These are phyloP conservation scores for Nepenthes gracilis DNA, from an alignment of 148 eudicot species.

Conservation along the genomic window DNA sequence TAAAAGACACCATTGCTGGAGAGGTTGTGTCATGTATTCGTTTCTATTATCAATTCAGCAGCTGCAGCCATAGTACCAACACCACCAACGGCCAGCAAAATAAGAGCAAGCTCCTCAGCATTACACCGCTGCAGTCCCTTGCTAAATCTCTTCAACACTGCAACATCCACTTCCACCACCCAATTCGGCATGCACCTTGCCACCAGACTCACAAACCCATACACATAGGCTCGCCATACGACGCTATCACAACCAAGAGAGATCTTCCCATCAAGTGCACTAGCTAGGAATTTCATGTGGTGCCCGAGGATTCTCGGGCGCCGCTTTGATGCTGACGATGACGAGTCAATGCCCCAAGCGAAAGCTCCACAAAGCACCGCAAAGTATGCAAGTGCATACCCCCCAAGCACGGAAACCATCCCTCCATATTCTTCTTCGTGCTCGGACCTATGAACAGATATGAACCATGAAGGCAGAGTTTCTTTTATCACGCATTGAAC, in stretches of 20 bases:
- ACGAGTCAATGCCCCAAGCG: slow-evolving; percentile 61
- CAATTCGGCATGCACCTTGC: slow-evolving; percentile 55
- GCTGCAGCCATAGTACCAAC: slow-evolving; percentile 59
- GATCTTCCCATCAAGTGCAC: slow-evolving; percentile 66
- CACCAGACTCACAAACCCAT: slow-evolving; percentile 52
- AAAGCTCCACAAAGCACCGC: slow-evolving; percentile 51
- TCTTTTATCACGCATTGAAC: slow-evolving; percentile 64
- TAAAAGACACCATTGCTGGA: too few relatives aligned
- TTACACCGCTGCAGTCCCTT: slow-evolving; percentile 50
- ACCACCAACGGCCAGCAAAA: slow-evolving; percentile 59
- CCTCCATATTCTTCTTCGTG: slow-evolving; percentile 24
- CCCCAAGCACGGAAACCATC: slow-evolving; percentile 40
- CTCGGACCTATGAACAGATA: slow-evolving; percentile 41
- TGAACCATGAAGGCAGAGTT: slow-evolving; percentile 85
- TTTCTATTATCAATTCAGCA: slow-evolving; percentile 48
- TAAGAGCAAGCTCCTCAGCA: slow-evolving; percentile 59
- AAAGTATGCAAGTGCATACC: slow-evolving; percentile 70
- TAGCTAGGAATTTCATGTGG: slow-evolving; percentile 62
- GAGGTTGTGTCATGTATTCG: slow-evolving; percentile 7
- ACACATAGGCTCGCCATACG: slow-evolving; percentile 65
- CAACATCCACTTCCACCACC: slow-evolving; percentile 51
- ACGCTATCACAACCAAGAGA: slow-evolving; percentile 62
- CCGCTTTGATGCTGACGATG: slow-evolving; percentile 36
- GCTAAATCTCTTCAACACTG: slow-evolving; percentile 45
- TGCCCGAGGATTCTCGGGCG: slow-evolving; percentile 45